Evolutionary conservation across 495 filamentous ascomycete genomes (phyloP).

Genomic region (Aspergillus wentii): DNA sequence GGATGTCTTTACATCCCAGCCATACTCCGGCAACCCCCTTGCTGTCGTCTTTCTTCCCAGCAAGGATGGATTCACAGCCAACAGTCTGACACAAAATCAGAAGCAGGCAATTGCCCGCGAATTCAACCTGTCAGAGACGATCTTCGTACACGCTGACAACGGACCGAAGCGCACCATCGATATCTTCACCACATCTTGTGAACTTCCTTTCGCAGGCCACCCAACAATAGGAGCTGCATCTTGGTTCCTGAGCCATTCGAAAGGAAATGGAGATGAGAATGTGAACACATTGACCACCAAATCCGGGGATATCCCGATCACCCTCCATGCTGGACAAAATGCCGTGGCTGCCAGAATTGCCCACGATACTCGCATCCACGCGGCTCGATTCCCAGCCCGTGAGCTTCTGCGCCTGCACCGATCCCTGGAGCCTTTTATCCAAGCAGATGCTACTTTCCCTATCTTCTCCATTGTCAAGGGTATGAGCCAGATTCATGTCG

Average conservation of each 20-base stretch:
- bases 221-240: constrained; percentile 68
- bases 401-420: constrained; percentile 31
- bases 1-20: constrained; percentile 40
- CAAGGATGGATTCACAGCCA: constrained; percentile 5
- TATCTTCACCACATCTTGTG: constrained; percentile 61
- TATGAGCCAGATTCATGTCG: constrained; percentile 63
- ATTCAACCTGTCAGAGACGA: constrained; percentile 83
- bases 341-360: constrained; percentile 54
- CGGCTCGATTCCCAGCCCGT: constrained; percentile 14
- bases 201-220: constrained; percentile 75
- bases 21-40: constrained; percentile 35
- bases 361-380: constrained; percentile 62
- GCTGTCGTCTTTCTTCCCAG: constrained; percentile 38
- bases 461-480: constrained; percentile 45
- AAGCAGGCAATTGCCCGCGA: constrained; percentile 59
- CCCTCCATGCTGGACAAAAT: constrained; percentile 14
- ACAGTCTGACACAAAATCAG: constrained; percentile 28
- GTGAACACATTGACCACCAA: constrained; percentile 50
- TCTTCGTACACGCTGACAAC: constrained; percentile 58
- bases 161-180: constrained; percentile 47
- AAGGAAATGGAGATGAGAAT: constrained; percentile 19
- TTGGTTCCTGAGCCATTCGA: constrained; percentile 39
- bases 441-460: constrained; percentile 14
- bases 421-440: constrained; percentile 20
- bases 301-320: constrained; percentile 55